Base-by-base conservation (phyloP, 139 green algal species). In the Auxenochlorella protothecoides region DNA sequence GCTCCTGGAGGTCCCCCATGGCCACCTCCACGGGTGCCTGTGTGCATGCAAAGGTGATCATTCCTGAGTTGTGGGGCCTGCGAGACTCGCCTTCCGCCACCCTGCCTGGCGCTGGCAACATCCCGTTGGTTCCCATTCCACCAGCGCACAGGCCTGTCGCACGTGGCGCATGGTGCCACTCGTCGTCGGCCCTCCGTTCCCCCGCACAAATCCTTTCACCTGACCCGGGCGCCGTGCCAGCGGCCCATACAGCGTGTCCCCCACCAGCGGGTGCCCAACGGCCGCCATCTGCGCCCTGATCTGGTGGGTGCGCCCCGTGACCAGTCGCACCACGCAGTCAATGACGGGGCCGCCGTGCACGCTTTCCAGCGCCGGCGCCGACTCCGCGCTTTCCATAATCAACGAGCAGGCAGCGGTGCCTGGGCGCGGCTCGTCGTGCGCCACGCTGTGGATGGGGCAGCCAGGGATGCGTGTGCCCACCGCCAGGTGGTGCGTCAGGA, bases 251-350 rank as follows among this genome's bases (percentile, higher is more conserved):
- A 96, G 63, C 2, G 59, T 68, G 72, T 96, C 90, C 4, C 89
- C 89, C 57, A 93, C 71, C 68, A 95, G 67, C 3, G 88, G 85
- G 61, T 66, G 84, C 15, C 88, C 86, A 7, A 75, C 62, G 16
- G 85, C 83, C 10, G 85, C 85, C 75, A 96, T 75, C 77, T 96
- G 90, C 13, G 81, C 88, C 5, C 90, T 71, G 52, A 96, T 91
- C 80, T 95, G 77, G 64, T 96, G 90, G 14, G 90, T 96, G 14
- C 87, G 76, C 7, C 90, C 90, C 0, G 90, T 96, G 8, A 87
- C 63, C 27, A 96, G 82, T 72, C 83, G 67, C 4, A 96, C 72
- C 1, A 76, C 56, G 66, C 74, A 68, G 79, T 96, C 89, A 56
- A 44, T 44, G 27, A 44, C 27, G 27, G 27, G 27, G 27, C 27